Evolutionary conservation across 768 basidiomycete genomes (phyloP), one percentile per base, ranked within the genome.

Genomic region (Leccinum broughii): DNA sequence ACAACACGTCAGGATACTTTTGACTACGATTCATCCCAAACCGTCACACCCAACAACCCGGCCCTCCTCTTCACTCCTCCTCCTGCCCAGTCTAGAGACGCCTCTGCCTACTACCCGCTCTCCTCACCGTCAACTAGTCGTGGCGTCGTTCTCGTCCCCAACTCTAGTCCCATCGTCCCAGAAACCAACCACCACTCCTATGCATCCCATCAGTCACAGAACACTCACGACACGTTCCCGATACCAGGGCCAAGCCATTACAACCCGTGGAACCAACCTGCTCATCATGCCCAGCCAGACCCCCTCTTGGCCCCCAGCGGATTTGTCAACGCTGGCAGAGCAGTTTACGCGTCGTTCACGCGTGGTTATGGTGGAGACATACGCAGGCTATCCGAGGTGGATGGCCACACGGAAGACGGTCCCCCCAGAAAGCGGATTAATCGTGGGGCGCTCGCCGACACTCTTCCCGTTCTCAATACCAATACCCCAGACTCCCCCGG

Each of bases 41-140:
- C 82, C 22, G 85, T 87, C 72, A 83, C 85, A 59, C 78, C 85
- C 66, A 88, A 90, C 77, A 86, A 81, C 53, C 86, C 86, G 30
- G 73, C 85, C 34, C 64, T 65, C 44, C 51, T 69, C 57, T 67
- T 68, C 46, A 62, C 49, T 39, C 60, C 65, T 14, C 85, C 81
- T 60, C 87, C 87, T 8, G 51, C 82, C 39, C 90, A 92, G 77
- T 89, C 89, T 61, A 83, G 90, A 67, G 90, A 92, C 78, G 89
- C 83, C 49, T 88, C 87, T n/a, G 74, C 84, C 41, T 68, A 48
- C 46, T 48, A 48, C 46, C 46, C 46, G 11, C 22, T 24, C 46
- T 22, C 46, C 22, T 48, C 46, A 20, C 46, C 46, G 20, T 48
- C 46, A 48, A 14, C 81, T 30, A 20, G 58, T 37, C 76, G 78